phyloP scores from a whole-genome alignment of 2,329 filamentous ascomycete genomes.

The Scedosporium minutisporum region DNA sequence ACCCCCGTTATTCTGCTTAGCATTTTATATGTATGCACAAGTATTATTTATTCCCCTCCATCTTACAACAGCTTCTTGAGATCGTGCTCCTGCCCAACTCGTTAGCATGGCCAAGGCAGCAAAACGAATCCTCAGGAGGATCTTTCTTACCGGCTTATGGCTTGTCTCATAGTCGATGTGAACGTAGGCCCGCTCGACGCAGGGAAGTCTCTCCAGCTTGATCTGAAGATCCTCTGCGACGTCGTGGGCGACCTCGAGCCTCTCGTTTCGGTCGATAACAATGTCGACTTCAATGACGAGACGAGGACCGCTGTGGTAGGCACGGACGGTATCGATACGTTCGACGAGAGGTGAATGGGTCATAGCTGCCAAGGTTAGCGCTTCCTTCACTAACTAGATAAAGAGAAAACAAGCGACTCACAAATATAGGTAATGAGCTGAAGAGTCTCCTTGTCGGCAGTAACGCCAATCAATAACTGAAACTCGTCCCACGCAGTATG shows the following conservation, averaged over 20 bases:
- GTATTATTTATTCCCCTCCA: not conserved
- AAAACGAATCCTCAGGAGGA: not conserved
- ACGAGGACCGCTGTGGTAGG: constrained; percentile 81
- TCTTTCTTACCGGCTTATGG: constrained; percentile 61
- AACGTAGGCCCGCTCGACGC: constrained; percentile 89
- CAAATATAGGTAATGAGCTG: constrained; percentile 88
- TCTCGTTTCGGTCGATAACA: constrained; percentile 72
- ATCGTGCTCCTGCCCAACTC: constrained; percentile 41
- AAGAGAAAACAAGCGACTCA: not conserved
- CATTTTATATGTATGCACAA: too few species aligned
- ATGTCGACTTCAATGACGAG: constrained; percentile 94
- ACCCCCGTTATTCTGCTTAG: not conserved
- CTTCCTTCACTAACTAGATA: not conserved
- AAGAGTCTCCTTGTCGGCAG: constrained; percentile 74
- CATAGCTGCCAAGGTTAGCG: constrained; percentile 45
- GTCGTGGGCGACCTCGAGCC: constrained; percentile 75
- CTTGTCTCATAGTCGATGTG: constrained; percentile 97
- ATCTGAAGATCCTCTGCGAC: constrained; percentile 88
- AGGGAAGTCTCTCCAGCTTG: constrained; percentile 83
- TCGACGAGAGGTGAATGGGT: constrained; percentile 76
- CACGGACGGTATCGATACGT: constrained; percentile 89
- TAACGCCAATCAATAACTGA: constrained; percentile 80
- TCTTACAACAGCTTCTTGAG: constrained; percentile 50
- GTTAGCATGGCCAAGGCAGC: not conserved
- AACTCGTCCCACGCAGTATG: constrained; percentile 83